Percentiles rank a stretch among this genome's conserved stretches.
These are phyloP conservation scores for Nicotiana obtusifolia DNA, from an alignment of 257 asterid genomes.

Conservation along the genomic window DNA sequence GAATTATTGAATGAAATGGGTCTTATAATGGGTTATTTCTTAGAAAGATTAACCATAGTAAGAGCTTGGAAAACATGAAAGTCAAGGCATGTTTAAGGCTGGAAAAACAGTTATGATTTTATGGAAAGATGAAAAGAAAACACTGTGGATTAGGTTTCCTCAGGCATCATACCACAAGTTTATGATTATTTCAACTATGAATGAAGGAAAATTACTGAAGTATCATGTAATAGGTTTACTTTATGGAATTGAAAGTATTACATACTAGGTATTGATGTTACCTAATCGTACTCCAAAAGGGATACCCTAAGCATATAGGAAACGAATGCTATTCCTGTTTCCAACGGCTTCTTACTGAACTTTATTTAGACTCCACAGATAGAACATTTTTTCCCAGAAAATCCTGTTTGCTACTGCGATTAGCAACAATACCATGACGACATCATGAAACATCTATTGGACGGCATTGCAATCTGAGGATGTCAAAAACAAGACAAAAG, in stretches of 20 bases:
- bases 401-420: neutral
- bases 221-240: neutral
- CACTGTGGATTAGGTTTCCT: neutral
- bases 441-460: neutral
- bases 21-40: neutral
- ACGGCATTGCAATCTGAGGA: neutral
- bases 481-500: neutral
- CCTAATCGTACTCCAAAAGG: neutral
- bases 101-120: neutral
- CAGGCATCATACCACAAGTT: no score
- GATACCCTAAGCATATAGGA: neutral
- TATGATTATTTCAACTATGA: neutral
- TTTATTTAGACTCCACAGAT: neutral
- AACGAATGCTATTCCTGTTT: neutral
- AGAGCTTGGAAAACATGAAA: neutral
- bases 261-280: neutral
- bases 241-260: neutral
- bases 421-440: neutral
- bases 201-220: neutral
- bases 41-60: neutral
- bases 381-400: neutral
- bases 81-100: neutral
- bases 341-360: neutral
- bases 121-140: neutral
- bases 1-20: neutral